A percentile compares a stretch with the other conserved stretches of the same genome.
phyloP scores from a whole-genome alignment of 2,329 filamentous ascomycete genomes.

The Xylaria sp. region DNA sequence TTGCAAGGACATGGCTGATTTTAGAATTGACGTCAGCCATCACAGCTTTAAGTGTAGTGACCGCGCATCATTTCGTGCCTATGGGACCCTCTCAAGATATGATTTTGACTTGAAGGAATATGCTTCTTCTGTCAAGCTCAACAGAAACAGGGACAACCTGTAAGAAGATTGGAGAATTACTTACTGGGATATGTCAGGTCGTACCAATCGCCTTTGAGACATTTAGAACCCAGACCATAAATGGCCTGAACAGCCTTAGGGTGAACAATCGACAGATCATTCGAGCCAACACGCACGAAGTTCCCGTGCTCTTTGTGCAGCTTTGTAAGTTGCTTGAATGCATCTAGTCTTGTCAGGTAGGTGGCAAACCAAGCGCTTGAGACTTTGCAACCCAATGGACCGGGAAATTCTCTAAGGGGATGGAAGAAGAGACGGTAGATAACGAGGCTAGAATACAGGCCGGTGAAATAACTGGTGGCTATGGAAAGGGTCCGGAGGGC shows the following conservation, averaged over 20 bases:
- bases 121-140: background rate
- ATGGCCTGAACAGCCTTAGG: slow-evolving; percentile 34
- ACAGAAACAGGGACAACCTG: background rate
- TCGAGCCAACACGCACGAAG: slow-evolving; percentile 33
- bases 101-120: background rate
- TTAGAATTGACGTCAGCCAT: background rate
- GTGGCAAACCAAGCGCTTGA: slow-evolving; percentile 32
- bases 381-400: slow-evolving; percentile 29
- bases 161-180: background rate
- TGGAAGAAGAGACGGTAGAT: slow-evolving; percentile 33
- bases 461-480: slow-evolving; percentile 17
- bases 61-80: background rate
- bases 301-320: slow-evolving; percentile 33
- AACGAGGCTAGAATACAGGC: slow-evolving; percentile 29
- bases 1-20: slow-evolving; percentile 25
- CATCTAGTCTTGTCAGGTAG: slow-evolving; percentile 19
- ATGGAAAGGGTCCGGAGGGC: background rate
- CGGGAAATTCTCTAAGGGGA: slow-evolving; percentile 29
- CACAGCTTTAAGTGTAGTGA: background rate
- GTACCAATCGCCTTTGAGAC: slow-evolving; percentile 33
- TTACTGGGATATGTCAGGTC: slow-evolving; percentile 28
- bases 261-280: slow-evolving; percentile 34
- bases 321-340: slow-evolving; percentile 17
- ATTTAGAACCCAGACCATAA: slow-evolving; percentile 27
- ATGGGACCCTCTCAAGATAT: background rate